phyloP scores from a whole-genome alignment of 2,329 filamentous ascomycete species.

The Botrytis paeoniae region DNA sequence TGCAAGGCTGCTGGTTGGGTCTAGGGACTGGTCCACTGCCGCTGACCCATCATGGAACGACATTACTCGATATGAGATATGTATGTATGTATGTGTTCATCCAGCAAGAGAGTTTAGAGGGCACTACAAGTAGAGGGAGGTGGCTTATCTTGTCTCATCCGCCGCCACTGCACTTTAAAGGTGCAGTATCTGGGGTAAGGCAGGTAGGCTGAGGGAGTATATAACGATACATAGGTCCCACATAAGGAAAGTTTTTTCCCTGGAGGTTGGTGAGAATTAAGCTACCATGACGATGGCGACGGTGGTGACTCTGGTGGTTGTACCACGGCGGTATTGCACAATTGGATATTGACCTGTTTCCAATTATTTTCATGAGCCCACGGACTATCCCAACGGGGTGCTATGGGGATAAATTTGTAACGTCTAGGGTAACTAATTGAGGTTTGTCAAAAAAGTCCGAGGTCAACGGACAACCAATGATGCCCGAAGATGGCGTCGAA shows the following conservation, averaged over 20 bases:
- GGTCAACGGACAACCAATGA: slow-evolving; percentile 25
- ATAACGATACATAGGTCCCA: slow-evolving; percentile 28
- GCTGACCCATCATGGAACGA: slow-evolving; percentile 26
- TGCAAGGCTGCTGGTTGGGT: slow-evolving; percentile 20
- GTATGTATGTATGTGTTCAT: slow-evolving; percentile 30
- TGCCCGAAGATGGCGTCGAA: neutral
- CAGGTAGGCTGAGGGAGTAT: slow-evolving; percentile 27
- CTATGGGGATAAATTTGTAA: slow-evolving; percentile 26
- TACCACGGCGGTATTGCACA: neutral
- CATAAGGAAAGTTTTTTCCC: neutral
- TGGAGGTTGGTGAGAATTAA: neutral
- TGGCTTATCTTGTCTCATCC: slow-evolving; percentile 37
- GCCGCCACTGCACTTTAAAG: slow-evolving; percentile 31
- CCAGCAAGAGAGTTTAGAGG: slow-evolving; percentile 25
- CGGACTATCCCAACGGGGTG: slow-evolving; percentile 23
- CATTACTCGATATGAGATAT: slow-evolving; percentile 7
- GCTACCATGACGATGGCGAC: slow-evolving; percentile 5
- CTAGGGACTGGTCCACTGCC: slow-evolving; percentile 15
- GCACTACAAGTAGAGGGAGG: slow-evolving; percentile 30
- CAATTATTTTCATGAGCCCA: slow-evolving; percentile 20
- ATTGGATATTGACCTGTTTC: slow-evolving; percentile 10
- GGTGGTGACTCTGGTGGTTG: neutral
- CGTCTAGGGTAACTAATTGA: slow-evolving; percentile 25
- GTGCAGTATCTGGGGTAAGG: slow-evolving; percentile 34
- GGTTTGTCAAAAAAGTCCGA: slow-evolving; percentile 28